Percentiles rank a stretch among this genome's conserved stretches.
phyloP scores from a whole-genome alignment of 805 yeast genomes.

The Wickerhamiella galacta region DNA sequence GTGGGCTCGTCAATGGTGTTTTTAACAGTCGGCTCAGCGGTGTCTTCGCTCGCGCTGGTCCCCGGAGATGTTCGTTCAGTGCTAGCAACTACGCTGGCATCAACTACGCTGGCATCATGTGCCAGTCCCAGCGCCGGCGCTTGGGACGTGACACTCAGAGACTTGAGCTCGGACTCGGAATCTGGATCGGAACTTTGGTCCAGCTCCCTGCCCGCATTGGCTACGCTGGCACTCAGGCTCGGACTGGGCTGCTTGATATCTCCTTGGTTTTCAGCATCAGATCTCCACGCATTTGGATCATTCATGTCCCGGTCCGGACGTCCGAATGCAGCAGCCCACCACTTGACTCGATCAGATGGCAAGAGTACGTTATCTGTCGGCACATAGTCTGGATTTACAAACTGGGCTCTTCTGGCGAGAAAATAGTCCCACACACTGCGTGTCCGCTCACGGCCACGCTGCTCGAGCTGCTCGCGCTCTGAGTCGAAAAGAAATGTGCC shows the following conservation, averaged over 20 bases:
- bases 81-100: too few relatives aligned
- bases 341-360: slow-evolving; percentile 37
- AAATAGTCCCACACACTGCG: slow-evolving; percentile 91
- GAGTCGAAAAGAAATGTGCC: slow-evolving; percentile 73
- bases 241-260: slow-evolving; percentile 5
- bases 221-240: slow-evolving; percentile 8
- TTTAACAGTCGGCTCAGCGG: too few relatives aligned
- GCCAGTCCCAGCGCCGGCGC: too few relatives aligned
- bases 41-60: too few relatives aligned
- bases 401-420: slow-evolving; percentile 54
- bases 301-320: slow-evolving; percentile 55
- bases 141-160: too few relatives aligned
- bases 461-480: slow-evolving; percentile 43
- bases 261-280: background rate
- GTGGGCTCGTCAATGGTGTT: too few relatives aligned
- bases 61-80: too few relatives aligned
- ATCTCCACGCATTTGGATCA: slow-evolving; percentile 17
- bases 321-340: slow-evolving; percentile 86
- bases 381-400: slow-evolving; percentile 35
- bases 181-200: background rate
- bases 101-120: too few relatives aligned
- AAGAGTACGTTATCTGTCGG: slow-evolving; percentile 12
- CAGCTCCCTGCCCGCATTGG: background rate
- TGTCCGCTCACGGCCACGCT: slow-evolving; percentile 32
- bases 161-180: too few relatives aligned